These are phyloP conservation scores for Cenchrus purpureus DNA, from an alignment of 176 grass and related monocot species.

Conservation along the genomic window DNA sequence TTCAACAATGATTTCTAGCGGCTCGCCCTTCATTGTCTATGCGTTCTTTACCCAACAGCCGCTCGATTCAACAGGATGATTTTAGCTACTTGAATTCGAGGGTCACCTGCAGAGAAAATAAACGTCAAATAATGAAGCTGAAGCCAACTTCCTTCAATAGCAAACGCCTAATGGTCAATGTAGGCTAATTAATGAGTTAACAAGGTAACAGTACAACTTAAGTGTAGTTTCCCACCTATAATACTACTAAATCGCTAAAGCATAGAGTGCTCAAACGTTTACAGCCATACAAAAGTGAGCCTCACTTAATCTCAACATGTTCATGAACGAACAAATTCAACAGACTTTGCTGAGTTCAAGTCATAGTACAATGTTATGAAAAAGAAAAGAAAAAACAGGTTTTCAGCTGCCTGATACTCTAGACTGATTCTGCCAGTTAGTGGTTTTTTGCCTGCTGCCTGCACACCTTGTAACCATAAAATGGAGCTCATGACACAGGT, in stretches of 20 bases:
- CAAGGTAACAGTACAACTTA: background rate
- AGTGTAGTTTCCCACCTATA: background rate
- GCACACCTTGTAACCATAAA: constrained; percentile 4
- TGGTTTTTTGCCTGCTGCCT: constrained; percentile 21
- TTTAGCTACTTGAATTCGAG: constrained; percentile 75
- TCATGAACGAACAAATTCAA: background rate
- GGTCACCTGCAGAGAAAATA: constrained; percentile 66
- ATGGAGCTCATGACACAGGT: constrained; percentile 6
- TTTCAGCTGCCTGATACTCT: background rate
- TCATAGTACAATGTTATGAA: too few relatives aligned
- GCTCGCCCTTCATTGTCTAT: constrained; percentile 61
- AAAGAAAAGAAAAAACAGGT: too few relatives aligned
- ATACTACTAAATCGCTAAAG: background rate
- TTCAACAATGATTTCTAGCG: constrained; percentile 78
- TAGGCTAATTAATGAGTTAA: background rate
- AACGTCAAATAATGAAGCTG: constrained; percentile 25
- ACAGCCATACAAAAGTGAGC: background rate
- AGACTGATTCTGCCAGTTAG: background rate
- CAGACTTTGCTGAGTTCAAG: background rate
- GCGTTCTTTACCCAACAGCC: constrained; percentile 73
- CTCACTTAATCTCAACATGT: too few relatives aligned
- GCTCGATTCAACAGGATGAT: constrained; percentile 82
- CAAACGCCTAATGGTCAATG: constrained; percentile 1
- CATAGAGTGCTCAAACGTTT: background rate
- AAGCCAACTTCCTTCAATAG: background rate